Percentiles rank a stretch among this genome's conserved stretches.
phyloP scores from a whole-genome alignment of 129 eudicot species.

The Lactuca saligna region DNA sequence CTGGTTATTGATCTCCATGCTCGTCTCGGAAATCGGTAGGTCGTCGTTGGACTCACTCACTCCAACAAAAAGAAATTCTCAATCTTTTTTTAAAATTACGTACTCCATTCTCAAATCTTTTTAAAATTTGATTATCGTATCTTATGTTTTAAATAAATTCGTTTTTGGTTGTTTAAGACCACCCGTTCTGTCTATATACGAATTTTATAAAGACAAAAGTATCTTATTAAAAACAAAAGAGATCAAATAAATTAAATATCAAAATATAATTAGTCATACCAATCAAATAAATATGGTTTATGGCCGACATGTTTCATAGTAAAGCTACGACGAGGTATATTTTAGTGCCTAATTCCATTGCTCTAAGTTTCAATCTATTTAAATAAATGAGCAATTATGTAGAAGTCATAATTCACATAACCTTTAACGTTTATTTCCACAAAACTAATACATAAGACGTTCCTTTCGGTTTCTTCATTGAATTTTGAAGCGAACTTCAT shows the following conservation, averaged over 20 bases:
- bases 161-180: neutral
- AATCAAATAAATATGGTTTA: conserved; percentile 11
- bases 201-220: neutral
- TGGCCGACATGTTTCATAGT: conserved; percentile 39
- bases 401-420: conserved; percentile 6
- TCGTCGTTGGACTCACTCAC: neutral
- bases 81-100: too few relatives aligned
- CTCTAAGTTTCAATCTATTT: neutral
- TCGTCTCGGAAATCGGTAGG: conserved; percentile 95
- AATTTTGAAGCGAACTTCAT: neutral
- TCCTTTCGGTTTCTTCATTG: neutral
- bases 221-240: too few relatives aligned
- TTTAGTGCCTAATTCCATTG: conserved; percentile 19
- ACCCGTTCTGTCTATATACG: neutral
- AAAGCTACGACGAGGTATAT: conserved; percentile 19
- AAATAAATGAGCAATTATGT: conserved; percentile 9
- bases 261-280: neutral
- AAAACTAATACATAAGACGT: conserved; percentile 3
- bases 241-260: neutral
- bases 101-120: neutral
- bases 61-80: neutral
- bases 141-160: neutral
- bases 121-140: neutral
- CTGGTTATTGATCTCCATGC: conserved; percentile 97
- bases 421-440: conserved; percentile 9